A percentile compares a stretch with the other conserved stretches of the same genome.
Evolutionary conservation across 805 yeast species (phyloP).

Genomic region (Metschnikowia bowlesiae): DNA sequence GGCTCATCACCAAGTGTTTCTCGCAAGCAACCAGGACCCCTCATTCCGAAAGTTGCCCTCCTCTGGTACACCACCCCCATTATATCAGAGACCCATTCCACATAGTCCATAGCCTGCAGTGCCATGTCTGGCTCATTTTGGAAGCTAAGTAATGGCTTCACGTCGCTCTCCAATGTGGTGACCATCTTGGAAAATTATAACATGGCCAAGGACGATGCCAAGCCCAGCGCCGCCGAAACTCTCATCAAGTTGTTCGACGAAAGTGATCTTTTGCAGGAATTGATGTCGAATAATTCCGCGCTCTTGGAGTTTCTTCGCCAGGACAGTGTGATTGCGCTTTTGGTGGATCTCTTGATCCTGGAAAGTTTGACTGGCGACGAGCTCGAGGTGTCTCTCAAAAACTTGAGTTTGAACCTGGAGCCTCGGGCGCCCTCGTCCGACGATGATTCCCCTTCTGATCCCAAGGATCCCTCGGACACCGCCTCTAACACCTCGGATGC

Average conservation of each 20-base stretch:
- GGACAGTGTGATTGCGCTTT: slow-evolving; percentile 30
- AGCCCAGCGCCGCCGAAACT: slow-evolving; percentile 20
- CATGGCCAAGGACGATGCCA: slow-evolving; percentile 11
- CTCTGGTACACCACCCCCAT: not conserved
- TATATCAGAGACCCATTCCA: not conserved
- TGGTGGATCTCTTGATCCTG: slow-evolving; percentile 36
- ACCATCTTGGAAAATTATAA: slow-evolving; percentile 35
- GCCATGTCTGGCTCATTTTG: slow-evolving; percentile 45
- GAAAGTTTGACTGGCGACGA: slow-evolving; percentile 17
- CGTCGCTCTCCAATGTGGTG: slow-evolving; percentile 39
- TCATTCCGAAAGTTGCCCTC: not conserved
- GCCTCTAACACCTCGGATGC: not conserved
- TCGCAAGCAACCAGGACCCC: too few species aligned
- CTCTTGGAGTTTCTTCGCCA: slow-evolving; percentile 67
- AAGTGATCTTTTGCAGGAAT: slow-evolving; percentile 45
- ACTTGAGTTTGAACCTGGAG: slow-evolving; percentile 11
- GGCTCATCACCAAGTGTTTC: too few species aligned
- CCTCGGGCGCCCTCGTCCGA: not conserved
- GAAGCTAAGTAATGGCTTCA: slow-evolving; percentile 45
- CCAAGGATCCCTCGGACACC: not conserved
- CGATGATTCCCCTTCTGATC: not conserved
- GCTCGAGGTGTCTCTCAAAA: slow-evolving; percentile 14
- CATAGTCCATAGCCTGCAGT: not conserved
- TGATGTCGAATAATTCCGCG: slow-evolving; percentile 70
- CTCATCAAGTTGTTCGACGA: slow-evolving; percentile 38